phyloP scores from a whole-genome alignment of 768 basidiomycete species.

The Leccinum boreale region DNA sequence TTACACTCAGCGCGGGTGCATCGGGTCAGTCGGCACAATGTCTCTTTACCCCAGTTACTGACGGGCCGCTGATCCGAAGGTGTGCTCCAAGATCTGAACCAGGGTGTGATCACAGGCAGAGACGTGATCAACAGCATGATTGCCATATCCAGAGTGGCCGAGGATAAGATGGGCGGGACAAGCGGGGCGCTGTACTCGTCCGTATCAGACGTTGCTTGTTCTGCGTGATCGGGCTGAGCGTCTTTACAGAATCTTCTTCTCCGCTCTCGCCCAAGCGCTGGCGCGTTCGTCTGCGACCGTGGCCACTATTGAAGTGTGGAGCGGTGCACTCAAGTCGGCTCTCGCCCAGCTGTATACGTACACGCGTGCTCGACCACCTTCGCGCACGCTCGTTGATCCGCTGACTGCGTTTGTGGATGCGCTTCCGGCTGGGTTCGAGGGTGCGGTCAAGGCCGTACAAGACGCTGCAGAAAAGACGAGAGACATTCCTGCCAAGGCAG shows the following conservation, averaged over 20 bases:
- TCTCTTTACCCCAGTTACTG: not conserved
- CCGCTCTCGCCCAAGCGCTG: slow-evolving; percentile 75
- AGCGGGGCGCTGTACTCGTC: slow-evolving; percentile 90
- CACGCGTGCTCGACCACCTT: slow-evolving; percentile 85
- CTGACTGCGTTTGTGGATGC: slow-evolving; percentile 67
- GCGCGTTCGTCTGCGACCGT: slow-evolving; percentile 34
- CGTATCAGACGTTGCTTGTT: slow-evolving; percentile 28
- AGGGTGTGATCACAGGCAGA: slow-evolving; percentile 54
- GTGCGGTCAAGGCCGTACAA: slow-evolving; percentile 57
- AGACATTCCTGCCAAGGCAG: slow-evolving; percentile 78
- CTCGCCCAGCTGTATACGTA: slow-evolving; percentile 69
- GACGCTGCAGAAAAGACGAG: slow-evolving; percentile 73
- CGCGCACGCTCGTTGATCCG: slow-evolving; percentile 91
- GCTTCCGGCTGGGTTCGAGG: slow-evolving; percentile 35
- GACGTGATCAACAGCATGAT: slow-evolving; percentile 67
- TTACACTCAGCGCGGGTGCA: slow-evolving; percentile 73
- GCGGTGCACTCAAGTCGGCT: slow-evolving; percentile 52
- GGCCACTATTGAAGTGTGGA: slow-evolving; percentile 54
- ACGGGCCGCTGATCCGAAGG: slow-evolving; percentile 35
- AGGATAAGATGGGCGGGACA: slow-evolving; percentile 88
- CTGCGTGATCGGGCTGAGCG: not conserved
- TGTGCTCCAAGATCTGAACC: slow-evolving; percentile 54
- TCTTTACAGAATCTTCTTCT: slow-evolving; percentile 77
- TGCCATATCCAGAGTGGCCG: slow-evolving; percentile 68
- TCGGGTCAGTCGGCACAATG: slow-evolving; percentile 43